These are phyloP conservation scores for Daldinia bambusicola DNA, from an alignment of 495 filamentous ascomycete genomes.

Conservation along the genomic window DNA sequence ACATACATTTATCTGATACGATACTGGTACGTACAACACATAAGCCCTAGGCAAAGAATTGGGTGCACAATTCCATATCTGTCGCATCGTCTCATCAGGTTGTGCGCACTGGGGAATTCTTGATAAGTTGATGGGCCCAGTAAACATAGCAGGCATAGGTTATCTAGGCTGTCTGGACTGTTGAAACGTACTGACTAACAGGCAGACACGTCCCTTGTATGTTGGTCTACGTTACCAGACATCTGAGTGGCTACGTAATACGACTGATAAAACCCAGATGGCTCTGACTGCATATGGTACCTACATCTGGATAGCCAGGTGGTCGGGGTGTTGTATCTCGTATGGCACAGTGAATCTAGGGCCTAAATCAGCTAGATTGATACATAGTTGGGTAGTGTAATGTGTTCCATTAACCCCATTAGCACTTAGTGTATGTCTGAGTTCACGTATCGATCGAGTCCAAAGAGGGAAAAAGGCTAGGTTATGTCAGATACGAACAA, in stretches of 20 bases:
- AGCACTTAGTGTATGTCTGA: not conserved
- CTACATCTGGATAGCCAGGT: not conserved
- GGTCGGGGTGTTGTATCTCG: slow-evolving; percentile 3
- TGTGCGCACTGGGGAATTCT: slow-evolving; percentile 14
- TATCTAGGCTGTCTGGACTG: not conserved
- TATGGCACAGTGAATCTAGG: slow-evolving; percentile 3
- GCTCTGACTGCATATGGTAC: not conserved
- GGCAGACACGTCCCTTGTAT: slow-evolving; percentile 9
- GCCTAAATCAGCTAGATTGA: slow-evolving; percentile 17
- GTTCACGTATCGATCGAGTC: not conserved
- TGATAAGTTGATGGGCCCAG: slow-evolving; percentile 3
- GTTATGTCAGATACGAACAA: not conserved
- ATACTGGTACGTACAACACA: not conserved
- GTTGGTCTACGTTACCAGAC: slow-evolving; percentile 24
- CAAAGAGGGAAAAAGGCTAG: no score
- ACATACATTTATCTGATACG: no score
- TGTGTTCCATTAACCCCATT: slow-evolving; percentile 1
- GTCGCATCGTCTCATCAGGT: slow-evolving; percentile 20
- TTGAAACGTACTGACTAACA: not conserved
- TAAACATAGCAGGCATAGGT: not conserved
- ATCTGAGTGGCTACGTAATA: slow-evolving; percentile 26
- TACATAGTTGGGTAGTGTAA: not conserved
- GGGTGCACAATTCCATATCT: not conserved
- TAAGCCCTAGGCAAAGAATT: not conserved
- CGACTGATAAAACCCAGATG: slow-evolving; percentile 9